Conservation (phyloP, 1,139 yeast genomes). For the Pichia sp. region DNA sequence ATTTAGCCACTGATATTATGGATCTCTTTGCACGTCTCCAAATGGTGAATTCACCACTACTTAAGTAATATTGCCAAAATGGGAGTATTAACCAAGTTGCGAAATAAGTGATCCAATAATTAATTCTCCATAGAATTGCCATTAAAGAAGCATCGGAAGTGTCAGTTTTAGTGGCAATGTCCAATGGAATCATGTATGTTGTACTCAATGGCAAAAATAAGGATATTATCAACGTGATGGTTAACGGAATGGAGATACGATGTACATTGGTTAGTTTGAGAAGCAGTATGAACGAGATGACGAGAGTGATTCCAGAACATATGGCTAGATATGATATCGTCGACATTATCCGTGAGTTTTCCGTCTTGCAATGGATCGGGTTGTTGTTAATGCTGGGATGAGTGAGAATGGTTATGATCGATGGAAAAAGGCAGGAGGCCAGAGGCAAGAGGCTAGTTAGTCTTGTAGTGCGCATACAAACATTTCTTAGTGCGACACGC, state of each 20-base stretch:
- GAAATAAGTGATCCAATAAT: conserved; percentile 74
- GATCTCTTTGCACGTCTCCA: conserved; percentile 48
- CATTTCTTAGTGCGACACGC: no score
- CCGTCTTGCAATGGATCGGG: no score
- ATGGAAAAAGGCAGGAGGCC: no score
- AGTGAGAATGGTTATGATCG: no score
- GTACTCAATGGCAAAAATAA: conserved; percentile 50
- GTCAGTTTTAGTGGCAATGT: conserved; percentile 26
- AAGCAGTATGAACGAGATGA: conserved; percentile 3
- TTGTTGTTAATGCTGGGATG: no score
- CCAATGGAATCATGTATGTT: conserved; percentile 49
- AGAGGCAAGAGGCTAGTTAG: no score
- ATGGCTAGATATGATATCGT: neutral
- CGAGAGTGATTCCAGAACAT: conserved; percentile 4
- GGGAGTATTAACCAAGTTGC: conserved; percentile 75
- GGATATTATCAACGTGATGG: conserved; percentile 37
- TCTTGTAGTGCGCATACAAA: no score
- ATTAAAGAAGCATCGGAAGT: neutral
- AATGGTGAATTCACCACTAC: conserved; percentile 57
- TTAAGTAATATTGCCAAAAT: conserved; percentile 61
- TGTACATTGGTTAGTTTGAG: conserved; percentile 6
- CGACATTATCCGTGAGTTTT: neutral
- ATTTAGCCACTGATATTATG: conserved; percentile 46
- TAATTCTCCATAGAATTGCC: conserved; percentile 52
- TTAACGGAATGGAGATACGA: conserved; percentile 19